Base-by-base conservation (phyloP, 441 rosid species). In the Iberis amara region DNA sequence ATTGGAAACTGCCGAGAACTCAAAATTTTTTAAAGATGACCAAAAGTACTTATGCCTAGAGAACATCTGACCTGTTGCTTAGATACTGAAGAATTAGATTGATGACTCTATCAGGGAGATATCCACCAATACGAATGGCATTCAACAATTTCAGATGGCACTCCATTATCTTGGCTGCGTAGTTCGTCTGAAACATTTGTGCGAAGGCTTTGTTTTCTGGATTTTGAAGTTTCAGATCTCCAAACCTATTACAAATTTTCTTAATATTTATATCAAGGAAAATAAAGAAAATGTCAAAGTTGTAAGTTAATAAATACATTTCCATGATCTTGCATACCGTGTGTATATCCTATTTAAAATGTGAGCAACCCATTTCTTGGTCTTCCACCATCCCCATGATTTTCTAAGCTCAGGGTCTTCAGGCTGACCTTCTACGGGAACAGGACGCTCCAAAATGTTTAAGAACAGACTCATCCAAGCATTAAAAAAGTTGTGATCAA, bases 331-430 rank as follows among this genome's bases (percentile, higher is more conserved):
- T 0, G 49, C 75, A 55, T 63, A 86, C 99, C 99, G 68, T 32
- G 94, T 86, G 68, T 81, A 92, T 12, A 94, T 84, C 81, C 99
- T 79, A 68, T 92, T 94, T 63, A 89, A 70, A 59, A 94, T 89
- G 67, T 94, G 97, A 68, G 86, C 89, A 1, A 92, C 85, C 99
- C 99, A 89, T 65, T 94, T 94, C 77, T 94, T 94, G 76, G 82
- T 85, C 73, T 94, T 94, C 99, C 99, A 92, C 99, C 99, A 92
- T 5, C 97, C 96, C 99, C 99, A 94, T 44, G 95, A 81, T 72
- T 89, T 94, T 70, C 96, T 77, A 32, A 78, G 76, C 59, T 94
- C 99, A 1, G 82, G 90, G 72, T 94, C 99, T 42, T 62, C 57
- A 68, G 99, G 97, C 66, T 94, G 94, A 4, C 95, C 95, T 72